A percentile compares a stretch with the other conserved stretches of the same genome.
Conservation (phyloP, 768 basidiomycete genomes). For the Pulveroboletus sp. region DNA sequence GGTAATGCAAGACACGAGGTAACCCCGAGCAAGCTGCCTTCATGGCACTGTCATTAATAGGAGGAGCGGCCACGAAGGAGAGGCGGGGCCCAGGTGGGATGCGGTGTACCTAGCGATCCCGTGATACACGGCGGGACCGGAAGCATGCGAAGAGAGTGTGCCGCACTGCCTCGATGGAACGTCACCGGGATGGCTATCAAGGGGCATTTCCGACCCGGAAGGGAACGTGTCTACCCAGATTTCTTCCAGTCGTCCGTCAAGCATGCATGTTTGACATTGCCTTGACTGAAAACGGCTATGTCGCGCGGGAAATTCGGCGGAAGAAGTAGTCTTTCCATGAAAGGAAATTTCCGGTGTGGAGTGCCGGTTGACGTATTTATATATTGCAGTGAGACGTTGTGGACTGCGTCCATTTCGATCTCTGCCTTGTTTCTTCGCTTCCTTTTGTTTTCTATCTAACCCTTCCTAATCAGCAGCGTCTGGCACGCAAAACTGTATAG, state of each 20-base stretch:
- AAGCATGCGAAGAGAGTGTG: background rate
- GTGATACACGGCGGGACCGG: background rate
- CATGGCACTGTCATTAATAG: too few species aligned
- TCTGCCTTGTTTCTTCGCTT: background rate
- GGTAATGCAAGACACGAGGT: too few species aligned
- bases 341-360: background rate
- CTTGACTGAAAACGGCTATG: background rate
- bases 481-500: constrained; percentile 21
- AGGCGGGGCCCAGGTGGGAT: background rate
- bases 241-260: too few species aligned
- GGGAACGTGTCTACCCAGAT: too few species aligned
- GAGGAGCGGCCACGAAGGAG: too few species aligned
- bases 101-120: constrained; percentile 1
- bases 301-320: background rate
- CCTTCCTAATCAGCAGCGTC: constrained; percentile 21
- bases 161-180: background rate
- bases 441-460: constrained; percentile 1
- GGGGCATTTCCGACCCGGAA: too few species aligned
- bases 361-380: background rate
- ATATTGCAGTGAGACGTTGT: constrained; percentile 5
- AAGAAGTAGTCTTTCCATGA: background rate
- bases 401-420: constrained; percentile 21
- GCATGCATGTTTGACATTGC: too few species aligned
- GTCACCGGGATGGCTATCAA: too few species aligned
- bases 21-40: too few species aligned